A percentile compares a stretch with the other conserved stretches of the same genome.
Conservation (phyloP, 306 rosid species). For the Medicago arabica region DNA sequence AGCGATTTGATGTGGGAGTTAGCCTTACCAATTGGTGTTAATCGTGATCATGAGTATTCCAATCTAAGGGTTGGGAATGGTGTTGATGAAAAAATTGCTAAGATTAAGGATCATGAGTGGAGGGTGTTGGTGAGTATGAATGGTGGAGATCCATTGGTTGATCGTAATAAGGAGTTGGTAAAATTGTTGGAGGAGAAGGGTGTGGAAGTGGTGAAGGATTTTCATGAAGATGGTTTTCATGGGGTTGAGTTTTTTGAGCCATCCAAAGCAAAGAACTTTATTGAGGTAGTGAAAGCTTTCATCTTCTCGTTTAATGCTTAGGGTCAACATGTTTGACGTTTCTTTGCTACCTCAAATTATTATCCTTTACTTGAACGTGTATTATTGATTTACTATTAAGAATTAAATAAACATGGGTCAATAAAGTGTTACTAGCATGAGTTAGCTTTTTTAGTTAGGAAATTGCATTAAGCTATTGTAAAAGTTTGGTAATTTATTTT, state of each 20-base stretch:
- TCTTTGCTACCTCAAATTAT: background rate
- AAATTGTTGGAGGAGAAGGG: slow-evolving; percentile 46
- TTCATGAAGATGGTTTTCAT: slow-evolving; percentile 49
- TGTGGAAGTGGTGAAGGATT: slow-evolving; percentile 45
- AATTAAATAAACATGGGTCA: no score
- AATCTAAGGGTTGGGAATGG: slow-evolving; percentile 50
- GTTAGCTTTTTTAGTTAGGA: no score
- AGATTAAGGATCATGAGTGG: slow-evolving; percentile 49
- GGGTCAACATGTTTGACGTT: background rate
- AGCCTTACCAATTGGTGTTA: slow-evolving; percentile 52
- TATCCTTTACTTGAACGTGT: background rate
- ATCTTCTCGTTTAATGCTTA: background rate
- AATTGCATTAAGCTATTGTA: no score
- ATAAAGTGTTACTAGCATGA: no score
- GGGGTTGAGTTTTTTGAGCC: slow-evolving; percentile 44
- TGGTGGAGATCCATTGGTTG: slow-evolving; percentile 60
- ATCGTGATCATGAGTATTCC: slow-evolving; percentile 61
- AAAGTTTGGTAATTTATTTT: no score
- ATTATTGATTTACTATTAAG: background rate
- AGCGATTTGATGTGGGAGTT: slow-evolving; percentile 54
- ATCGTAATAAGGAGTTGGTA: slow-evolving; percentile 51
- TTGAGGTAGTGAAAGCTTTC: slow-evolving; percentile 33
- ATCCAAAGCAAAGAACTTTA: slow-evolving; percentile 39
- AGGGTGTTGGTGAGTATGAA: slow-evolving; percentile 47
- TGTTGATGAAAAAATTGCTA: background rate